A percentile compares a stretch with the other conserved stretches of the same genome.
phyloP scores from a whole-genome alignment of 306 rosid genomes.

The Medicago truncatula region MtrunA17r5.0-ANR NC_053046.1:4213501-4214000 shows the following conservation, averaged over 20 bases:
- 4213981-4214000: conserved; percentile 83
- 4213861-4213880: conserved; percentile 1
- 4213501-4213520: not conserved
- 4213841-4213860: conserved; percentile 15
- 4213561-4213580: not conserved
- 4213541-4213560: too few species aligned
- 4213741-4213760: not conserved
- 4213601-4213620: conserved; percentile 29
- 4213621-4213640: not conserved
- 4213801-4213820: not conserved
- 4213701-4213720: not conserved
- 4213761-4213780: not conserved
- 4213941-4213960: conserved; percentile 80
- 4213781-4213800: not conserved
- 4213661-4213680: conserved; percentile 33
- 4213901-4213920: conserved; percentile 36
- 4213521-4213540: too few species aligned
- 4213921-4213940: conserved; percentile 53
- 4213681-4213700: not conserved
- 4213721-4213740: not conserved
- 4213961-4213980: conserved; percentile 74
- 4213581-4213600: conserved; percentile 25
- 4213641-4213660: conserved; percentile 10
- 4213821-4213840: not conserved
- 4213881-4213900: conserved; percentile 23